Conservation (phyloP, 2,329 filamentous ascomycete species). For the Fusarium sambucinum region DNA sequence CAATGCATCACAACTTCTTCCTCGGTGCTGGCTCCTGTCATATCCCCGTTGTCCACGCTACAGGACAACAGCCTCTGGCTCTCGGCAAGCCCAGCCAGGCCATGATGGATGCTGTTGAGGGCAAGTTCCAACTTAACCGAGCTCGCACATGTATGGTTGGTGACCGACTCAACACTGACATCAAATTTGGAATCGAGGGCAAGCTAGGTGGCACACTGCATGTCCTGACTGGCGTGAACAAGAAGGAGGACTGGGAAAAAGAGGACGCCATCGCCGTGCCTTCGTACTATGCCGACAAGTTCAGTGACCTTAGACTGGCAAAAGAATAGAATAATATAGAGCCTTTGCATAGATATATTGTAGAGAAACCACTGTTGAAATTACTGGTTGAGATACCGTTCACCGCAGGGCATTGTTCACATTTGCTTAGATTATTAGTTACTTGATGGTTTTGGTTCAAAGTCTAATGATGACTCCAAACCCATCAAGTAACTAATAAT, state of each 20-base stretch:
- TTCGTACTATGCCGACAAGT: conserved; percentile 83
- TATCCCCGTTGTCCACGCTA: conserved; percentile 81
- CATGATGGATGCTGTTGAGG: conserved; percentile 99
- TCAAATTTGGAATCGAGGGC: conserved; percentile 93
- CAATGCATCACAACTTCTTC: conserved; percentile 84
- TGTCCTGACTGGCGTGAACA: conserved; percentile 89
- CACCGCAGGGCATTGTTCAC: no score
- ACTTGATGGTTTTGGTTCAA: no score
- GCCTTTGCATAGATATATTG: conserved; percentile 28
- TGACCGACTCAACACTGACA: conserved; percentile 93
- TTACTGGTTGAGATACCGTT: no score
- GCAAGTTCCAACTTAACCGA: conserved; percentile 90
- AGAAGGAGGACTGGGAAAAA: conserved; percentile 84
- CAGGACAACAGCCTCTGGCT: conserved; percentile 75
- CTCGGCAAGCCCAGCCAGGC: conserved; percentile 96
- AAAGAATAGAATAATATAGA: conserved; percentile 32
- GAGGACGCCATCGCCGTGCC: conserved; percentile 77
- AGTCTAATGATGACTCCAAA: no score
- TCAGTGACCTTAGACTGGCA: conserved; percentile 75
- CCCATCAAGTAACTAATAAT: no score
- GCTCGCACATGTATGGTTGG: conserved; percentile 94
- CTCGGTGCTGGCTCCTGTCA: conserved; percentile 89
- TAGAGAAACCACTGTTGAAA: conserved; percentile 7
- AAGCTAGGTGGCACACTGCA: conserved; percentile 90
- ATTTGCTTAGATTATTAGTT: no score